Evolutionary conservation across 2,329 filamentous ascomycete genomes (phyloP).

Genomic region (Microsporum audouinii): DNA sequence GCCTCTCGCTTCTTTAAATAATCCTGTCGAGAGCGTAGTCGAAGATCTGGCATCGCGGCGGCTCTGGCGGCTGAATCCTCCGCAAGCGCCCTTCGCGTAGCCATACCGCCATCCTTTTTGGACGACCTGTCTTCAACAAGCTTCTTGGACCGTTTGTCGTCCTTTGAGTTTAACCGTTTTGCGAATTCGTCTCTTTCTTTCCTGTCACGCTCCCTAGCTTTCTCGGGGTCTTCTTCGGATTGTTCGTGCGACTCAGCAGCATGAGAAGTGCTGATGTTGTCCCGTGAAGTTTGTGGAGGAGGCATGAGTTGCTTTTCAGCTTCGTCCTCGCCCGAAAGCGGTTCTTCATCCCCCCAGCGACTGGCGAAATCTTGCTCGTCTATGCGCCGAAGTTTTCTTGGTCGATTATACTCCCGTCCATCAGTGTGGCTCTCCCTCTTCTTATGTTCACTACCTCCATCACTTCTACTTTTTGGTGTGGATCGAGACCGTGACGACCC

Average conservation of each 20-base stretch:
- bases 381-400: constrained; percentile 42
- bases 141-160: constrained; percentile 59
- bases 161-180: constrained; percentile 60
- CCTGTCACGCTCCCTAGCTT: constrained; percentile 53
- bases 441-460: constrained; percentile 29
- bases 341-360: constrained; percentile 70
- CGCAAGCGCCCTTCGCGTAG: constrained; percentile 51
- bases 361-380: constrained; percentile 55
- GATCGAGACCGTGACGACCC: neutral
- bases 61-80: constrained; percentile 56
- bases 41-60: constrained; percentile 66
- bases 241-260: constrained; percentile 50
- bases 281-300: constrained; percentile 22
- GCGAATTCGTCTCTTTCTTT: constrained; percentile 70
- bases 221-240: constrained; percentile 40
- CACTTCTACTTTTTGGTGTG: constrained; percentile 10
- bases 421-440: constrained; percentile 25
- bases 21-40: constrained; percentile 75
- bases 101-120: constrained; percentile 47
- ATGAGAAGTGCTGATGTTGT: constrained; percentile 13
- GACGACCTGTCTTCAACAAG: constrained; percentile 48
- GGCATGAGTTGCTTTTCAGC: constrained; percentile 46
- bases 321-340: constrained; percentile 26
- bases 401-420: constrained; percentile 30
- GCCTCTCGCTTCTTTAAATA: constrained; percentile 89